These are phyloP conservation scores for Candida labiduridarum DNA, from an alignment of 1,139 yeast genomes.

Conservation along the genomic window DNA sequence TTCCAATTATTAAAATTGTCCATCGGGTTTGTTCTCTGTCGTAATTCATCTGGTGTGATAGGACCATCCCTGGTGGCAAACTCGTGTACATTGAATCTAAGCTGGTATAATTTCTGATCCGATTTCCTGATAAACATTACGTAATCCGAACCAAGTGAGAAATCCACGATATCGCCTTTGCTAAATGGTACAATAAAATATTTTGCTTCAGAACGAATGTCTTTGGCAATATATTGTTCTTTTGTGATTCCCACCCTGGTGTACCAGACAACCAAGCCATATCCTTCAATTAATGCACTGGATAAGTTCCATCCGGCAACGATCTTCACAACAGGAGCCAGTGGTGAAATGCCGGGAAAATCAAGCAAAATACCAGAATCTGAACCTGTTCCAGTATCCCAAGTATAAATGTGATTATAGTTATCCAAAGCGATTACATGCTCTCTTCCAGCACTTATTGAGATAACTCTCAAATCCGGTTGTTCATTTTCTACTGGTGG, in stretches of 20 bases:
- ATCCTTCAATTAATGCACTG: conserved; percentile 49
- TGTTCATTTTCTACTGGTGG: conserved; percentile 21
- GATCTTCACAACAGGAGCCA: conserved; percentile 31
- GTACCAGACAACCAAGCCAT: conserved; percentile 67
- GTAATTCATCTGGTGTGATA: conserved; percentile 11
- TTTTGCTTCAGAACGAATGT: conserved; percentile 31
- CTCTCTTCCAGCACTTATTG: conserved; percentile 65
- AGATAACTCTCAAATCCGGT: conserved; percentile 34
- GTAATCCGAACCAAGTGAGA: conserved; percentile 55
- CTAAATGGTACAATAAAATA: conserved; percentile 47
- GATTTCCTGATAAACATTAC: conserved; percentile 49
- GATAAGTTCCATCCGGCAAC: conserved; percentile 74
- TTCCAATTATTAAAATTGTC: conserved; percentile 36
- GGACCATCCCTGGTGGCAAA: conserved; percentile 13
- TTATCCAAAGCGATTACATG: conserved; percentile 67
- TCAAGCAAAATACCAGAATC: conserved; percentile 49
- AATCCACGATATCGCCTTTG: conserved; percentile 49
- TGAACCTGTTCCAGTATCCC: conserved; percentile 57
- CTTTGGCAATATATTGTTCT: conserved; percentile 22
- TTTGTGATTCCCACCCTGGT: conserved; percentile 38
- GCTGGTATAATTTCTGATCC: conserved; percentile 48
- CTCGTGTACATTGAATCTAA: conserved; percentile 31
- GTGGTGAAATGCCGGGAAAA: conserved; percentile 32
- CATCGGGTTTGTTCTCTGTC: conserved; percentile 15
- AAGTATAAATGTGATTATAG: conserved; percentile 54